Evolutionary conservation across 2,329 filamentous ascomycete species (phyloP), one percentile per base, ranked within the genome.

Genomic region (Phyllosticta citriasiana): DNA sequence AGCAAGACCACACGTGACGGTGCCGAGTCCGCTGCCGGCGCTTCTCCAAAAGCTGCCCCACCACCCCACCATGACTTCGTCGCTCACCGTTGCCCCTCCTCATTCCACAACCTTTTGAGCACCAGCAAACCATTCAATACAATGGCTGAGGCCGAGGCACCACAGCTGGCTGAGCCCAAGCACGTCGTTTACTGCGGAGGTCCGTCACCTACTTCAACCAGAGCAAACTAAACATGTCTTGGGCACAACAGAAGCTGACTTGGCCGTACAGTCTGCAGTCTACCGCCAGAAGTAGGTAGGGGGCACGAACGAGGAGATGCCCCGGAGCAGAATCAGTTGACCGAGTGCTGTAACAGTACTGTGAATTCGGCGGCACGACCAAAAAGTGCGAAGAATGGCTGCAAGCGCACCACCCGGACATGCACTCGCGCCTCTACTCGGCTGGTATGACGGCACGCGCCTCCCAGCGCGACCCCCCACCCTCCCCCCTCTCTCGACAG

Each of bases 351-450:
- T 6, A 40, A 53, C 78, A 97, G 94, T 99, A 97, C 79, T 99
- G 94, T 80, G 94, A 99, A 78, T 97, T 97, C 76, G 94, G 94
- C 71, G 93, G 92, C 66, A 97, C 92, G 50, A 87, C 88, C 25
- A 96, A 91, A 78, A 99, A 97, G 79, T 99, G 94, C 79, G 88
- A 93, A 76, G 92, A 97, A 74, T 99, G 94, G 94, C 85, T 99
- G 22, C 79, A 90, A 70, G 84, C 86, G 66, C 82, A 85, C 66
- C 82, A 96, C 68, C 83, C 86, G 2, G 80, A 82, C 55, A 78
- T 97, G 73, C 95, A 96, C 76, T 76, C 83, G 64, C 80, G 80
- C 69, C 83, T 99, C 75, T 97, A 96, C 82, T 96, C 91, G 57
- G 82, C 88, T 76, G 91, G 91, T 93, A 79, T 65, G 27, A 3